phyloP scores from a whole-genome alignment of 139 green algal genomes.

The Astrephomene gubernaculifera region DNA sequence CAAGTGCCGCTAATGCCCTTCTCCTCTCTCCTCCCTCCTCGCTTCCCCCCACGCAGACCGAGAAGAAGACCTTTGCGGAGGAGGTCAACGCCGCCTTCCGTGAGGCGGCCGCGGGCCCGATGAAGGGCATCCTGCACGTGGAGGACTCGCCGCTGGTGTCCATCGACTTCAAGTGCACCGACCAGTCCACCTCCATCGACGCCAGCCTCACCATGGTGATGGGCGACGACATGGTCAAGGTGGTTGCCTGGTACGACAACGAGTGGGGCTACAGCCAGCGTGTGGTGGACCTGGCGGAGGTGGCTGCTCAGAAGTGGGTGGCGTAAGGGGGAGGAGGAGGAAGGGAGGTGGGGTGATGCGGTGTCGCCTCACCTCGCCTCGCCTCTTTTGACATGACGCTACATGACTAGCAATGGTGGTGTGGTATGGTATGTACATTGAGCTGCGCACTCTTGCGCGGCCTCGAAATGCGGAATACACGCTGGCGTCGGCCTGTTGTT shows the following conservation, averaged over 20 bases:
- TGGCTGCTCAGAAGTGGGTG: conserved; percentile 82
- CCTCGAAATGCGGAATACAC: too few relatives aligned
- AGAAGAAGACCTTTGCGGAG: conserved; percentile 99
- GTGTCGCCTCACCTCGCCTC: too few relatives aligned
- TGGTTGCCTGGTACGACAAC: conserved; percentile 93
- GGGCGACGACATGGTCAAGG: conserved; percentile 99
- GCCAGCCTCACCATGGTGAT: conserved; percentile 99
- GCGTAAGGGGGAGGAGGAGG: conserved; percentile 41
- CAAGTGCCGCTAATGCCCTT: too few relatives aligned
- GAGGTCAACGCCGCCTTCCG: conserved; percentile 99
- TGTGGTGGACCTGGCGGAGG: conserved; percentile 96
- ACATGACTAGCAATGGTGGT: too few relatives aligned
- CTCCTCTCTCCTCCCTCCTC: too few relatives aligned
- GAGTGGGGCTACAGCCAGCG: conserved; percentile 96
- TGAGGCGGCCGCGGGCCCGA: conserved; percentile 83
- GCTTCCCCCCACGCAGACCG: too few relatives aligned
- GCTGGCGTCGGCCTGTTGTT: too few relatives aligned
- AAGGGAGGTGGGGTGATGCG: too few relatives aligned
- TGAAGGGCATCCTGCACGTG: conserved; percentile 94
- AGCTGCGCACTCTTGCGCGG: too few relatives aligned
- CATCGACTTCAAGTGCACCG: conserved; percentile 91
- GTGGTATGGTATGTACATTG: too few relatives aligned
- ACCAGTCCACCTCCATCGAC: conserved; percentile 95
- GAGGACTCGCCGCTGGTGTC: conserved; percentile 97
- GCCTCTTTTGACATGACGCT: too few relatives aligned